phyloP scores from a whole-genome alignment of 2,329 filamentous ascomycete species.

The Exophiala sp. region DNA sequence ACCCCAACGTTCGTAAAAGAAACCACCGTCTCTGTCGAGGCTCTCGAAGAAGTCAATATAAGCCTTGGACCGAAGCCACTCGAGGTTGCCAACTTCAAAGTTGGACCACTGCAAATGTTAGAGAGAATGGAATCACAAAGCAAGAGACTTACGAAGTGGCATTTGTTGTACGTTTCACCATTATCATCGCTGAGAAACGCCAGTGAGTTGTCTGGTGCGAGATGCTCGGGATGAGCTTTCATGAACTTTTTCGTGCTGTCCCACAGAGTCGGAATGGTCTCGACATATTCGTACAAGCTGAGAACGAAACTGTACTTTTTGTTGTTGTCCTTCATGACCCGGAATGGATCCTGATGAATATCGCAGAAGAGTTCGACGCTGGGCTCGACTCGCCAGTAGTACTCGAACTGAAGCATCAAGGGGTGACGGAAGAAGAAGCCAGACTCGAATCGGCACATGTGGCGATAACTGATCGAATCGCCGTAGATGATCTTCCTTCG shows the following conservation, averaged over 20 bases:
- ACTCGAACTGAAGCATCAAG: conserved; percentile 93
- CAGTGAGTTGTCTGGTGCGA: conserved; percentile 81
- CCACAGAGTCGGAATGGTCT: conserved; percentile 96
- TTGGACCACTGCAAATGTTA: conserved; percentile 78
- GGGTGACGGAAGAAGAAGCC: conserved; percentile 98
- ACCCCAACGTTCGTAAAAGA: conserved; percentile 99
- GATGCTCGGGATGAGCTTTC: conserved; percentile 80
- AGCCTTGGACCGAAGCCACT: conserved; percentile 85
- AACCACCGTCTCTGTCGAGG: conserved; percentile 86
- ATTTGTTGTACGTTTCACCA: conserved; percentile 91
- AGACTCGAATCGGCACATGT: conserved; percentile 99
- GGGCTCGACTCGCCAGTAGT: conserved; percentile 99
- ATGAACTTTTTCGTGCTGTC: conserved; percentile 94
- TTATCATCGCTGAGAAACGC: conserved; percentile 86
- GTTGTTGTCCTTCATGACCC: conserved; percentile 88
- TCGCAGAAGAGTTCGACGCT: conserved; percentile 96
- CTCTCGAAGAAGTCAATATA: conserved; percentile 89
- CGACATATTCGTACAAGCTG: conserved; percentile 92
- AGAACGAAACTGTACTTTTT: conserved; percentile 99
- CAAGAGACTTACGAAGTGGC: conserved; percentile 75
- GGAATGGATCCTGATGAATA: conserved; percentile 92
- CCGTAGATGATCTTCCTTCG: conserved; percentile 97
- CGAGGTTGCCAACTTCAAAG: conserved; percentile 91
- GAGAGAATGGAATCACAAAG: not conserved
- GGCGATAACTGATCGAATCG: conserved; percentile 92